Base-by-base conservation (phyloP, 352 stramenopile species). In the Phytophthora brassicae region DNA sequence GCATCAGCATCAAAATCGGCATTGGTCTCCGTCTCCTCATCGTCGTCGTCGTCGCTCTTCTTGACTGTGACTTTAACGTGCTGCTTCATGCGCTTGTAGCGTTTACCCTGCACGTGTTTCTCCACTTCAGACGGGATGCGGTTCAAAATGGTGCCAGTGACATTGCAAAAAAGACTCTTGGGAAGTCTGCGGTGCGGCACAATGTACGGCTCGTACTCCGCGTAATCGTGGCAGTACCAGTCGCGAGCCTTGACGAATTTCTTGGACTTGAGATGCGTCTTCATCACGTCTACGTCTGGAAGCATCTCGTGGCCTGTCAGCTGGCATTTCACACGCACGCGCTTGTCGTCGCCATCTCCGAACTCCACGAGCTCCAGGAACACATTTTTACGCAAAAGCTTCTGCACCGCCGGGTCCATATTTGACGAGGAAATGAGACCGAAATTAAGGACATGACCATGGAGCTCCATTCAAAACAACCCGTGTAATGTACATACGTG, bases 201-300 rank as follows among this genome's bases (percentile, higher is more conserved):
- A 54, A 97, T 95, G 62, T 94, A 92, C 55, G 90, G 90, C 69
- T 93, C 86, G 77, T 96, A 97, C 79, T 96, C 73, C 47, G 81
- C 87, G 77, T 93, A 96, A 70, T 96, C 88, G 69, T 89, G 76
- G 68, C 75, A 93, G 67, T 96, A 96, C 88, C 86, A 92, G 70
- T 92, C 81, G 44, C 84, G 83, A 6, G 84, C 79, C 60, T 96
- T 94, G 24, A 74, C 19, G 57, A 92, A 91, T 56, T 89, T 90
- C 68, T 94, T 96, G 38, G 79, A 88, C 49, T 77, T 66, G 22
- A 94, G 49, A 59, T 94, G 75, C 60, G 74, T 54, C 57, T 83
- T 68, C 41, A 95, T 88, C 14, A 75, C 62, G 35, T 90, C 76
- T 11, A 70, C 72, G 31, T 71, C 72, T 29, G 79, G 80, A 31